Conservation (phyloP, 2,329 filamentous ascomycete species). For the Talaromyces piceae region DNA sequence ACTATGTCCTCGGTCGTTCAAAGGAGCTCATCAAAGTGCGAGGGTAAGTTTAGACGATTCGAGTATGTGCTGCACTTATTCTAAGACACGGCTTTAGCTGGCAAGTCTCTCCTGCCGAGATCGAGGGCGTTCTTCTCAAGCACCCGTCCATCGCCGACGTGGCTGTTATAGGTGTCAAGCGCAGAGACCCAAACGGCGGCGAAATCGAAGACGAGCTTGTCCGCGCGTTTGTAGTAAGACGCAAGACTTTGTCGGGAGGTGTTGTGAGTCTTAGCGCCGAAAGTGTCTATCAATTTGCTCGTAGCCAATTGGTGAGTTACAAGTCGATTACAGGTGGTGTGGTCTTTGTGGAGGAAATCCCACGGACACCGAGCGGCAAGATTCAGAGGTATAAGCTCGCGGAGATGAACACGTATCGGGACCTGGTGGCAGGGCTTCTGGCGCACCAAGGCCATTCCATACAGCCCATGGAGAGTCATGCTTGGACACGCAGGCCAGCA, state of each 20-base stretch:
- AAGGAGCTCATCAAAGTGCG: constrained; percentile 43
- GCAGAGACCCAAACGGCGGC: constrained; percentile 13
- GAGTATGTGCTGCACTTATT: neutral
- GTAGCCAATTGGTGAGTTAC: constrained; percentile 39
- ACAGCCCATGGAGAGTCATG: neutral
- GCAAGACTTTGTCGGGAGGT: constrained; percentile 13
- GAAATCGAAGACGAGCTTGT: constrained; percentile 30
- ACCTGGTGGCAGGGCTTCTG: constrained; percentile 21
- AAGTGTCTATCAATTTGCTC: constrained; percentile 38
- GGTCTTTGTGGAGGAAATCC: constrained; percentile 42
- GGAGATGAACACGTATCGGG: constrained; percentile 33
- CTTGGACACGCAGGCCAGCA: neutral
- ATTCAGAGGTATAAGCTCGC: constrained; percentile 37
- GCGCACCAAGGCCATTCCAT: neutral
- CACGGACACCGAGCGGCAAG: constrained; percentile 45
- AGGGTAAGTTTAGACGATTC: constrained; percentile 22
- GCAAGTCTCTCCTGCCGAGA: constrained; percentile 43
- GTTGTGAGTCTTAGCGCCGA: constrained; percentile 26
- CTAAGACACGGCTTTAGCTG: constrained; percentile 24
- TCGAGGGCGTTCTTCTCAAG: constrained; percentile 40
- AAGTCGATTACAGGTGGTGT: constrained; percentile 43
- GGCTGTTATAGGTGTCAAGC: constrained; percentile 39
- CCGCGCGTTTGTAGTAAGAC: constrained; percentile 40
- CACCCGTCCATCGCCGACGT: constrained; percentile 40
- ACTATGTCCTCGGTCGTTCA: constrained; percentile 35